Evolutionary conservation across 352 stramenopile species (phyloP), one percentile per base, ranked within the genome.

Genomic region (Hyaloperonospora arabidopsidis): DNA sequence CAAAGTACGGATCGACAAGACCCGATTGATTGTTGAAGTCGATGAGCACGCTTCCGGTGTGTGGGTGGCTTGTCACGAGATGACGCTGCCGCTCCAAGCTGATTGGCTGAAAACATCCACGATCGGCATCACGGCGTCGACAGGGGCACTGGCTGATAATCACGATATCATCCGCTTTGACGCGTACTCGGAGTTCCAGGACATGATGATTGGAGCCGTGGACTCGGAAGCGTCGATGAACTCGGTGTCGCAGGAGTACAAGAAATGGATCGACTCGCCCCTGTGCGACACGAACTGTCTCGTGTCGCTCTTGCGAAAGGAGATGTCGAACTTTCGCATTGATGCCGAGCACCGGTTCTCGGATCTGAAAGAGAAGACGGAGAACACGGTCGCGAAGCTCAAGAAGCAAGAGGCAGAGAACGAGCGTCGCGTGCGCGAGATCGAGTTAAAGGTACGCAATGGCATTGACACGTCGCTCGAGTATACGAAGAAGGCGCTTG

Each of bases 351-450:
- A 93, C 64, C 76, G 78, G 41, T 88, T 93, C 54, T 67, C 77
- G 8, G 81, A 91, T 57, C 52, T 93, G 40, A 89, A 91, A 67
- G 83, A 93, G 57, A 89, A 88, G 67, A 93, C 79, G n/a, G 70
- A 76, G 50, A 86, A 89, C 59, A 89, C 72, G 15, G 80, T 93
- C 12, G 54, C 45, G 28, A 89, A 90, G 57, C 66, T 93, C 21
- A 82, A 81, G 61, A 73, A 72, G 39, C 77, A 89, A 52, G 83
- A 93, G 57, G 60, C 67, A 41, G 72, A 86, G 49, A 91, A 90
- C 57, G 81, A 93, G 59, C 73, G 68, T 39, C 75, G 78, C 47
- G 76, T 91, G 45, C 64, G 66, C 14, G 70, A 89, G 45, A 84
- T 93, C 29, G 74, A 91, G 56, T 51, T 62, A n/a, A 79, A 79